phyloP scores from a whole-genome alignment of 331 rosid genomes.

The Rosa hybrid region DNA sequence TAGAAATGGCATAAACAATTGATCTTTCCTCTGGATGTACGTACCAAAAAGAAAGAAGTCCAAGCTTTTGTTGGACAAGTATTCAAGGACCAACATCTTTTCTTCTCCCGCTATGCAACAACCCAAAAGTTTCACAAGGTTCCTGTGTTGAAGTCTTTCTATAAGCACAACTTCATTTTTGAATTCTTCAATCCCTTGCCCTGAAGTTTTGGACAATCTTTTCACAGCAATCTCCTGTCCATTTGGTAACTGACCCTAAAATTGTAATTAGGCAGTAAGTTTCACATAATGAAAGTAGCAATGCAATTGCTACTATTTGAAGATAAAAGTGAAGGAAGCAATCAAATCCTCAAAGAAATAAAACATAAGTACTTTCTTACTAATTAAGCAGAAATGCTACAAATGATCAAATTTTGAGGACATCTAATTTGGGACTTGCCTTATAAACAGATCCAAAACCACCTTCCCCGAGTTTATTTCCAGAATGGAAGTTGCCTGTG shows the following conservation, averaged over 20 bases:
- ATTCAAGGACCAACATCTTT: not conserved
- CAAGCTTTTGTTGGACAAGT: not conserved
- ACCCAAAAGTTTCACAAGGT: constrained; percentile 1
- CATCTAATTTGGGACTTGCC: not conserved
- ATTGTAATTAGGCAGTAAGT: not conserved
- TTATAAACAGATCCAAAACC: not conserved
- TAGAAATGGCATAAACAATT: not conserved
- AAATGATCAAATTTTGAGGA: not conserved
- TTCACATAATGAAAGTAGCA: not conserved
- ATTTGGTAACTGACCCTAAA: not conserved
- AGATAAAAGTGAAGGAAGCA: not conserved
- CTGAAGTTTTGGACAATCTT: not conserved
- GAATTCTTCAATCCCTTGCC: not conserved
- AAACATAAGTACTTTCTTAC: not conserved
- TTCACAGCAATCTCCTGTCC: not conserved
- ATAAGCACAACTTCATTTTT: not conserved
- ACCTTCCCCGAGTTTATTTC: not conserved
- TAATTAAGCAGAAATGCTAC: not conserved
- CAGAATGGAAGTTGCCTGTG: not conserved
- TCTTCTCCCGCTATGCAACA: not conserved
- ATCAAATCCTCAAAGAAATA: not conserved
- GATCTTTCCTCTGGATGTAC: not conserved
- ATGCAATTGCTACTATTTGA: not conserved
- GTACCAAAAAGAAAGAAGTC: constrained; percentile 6
- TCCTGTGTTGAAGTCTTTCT: constrained; percentile 1